Percentiles rank a stretch among this genome's conserved stretches.
Conservation (phyloP, 352 stramenopile species). For the Phytophthora crassamura region DNA sequence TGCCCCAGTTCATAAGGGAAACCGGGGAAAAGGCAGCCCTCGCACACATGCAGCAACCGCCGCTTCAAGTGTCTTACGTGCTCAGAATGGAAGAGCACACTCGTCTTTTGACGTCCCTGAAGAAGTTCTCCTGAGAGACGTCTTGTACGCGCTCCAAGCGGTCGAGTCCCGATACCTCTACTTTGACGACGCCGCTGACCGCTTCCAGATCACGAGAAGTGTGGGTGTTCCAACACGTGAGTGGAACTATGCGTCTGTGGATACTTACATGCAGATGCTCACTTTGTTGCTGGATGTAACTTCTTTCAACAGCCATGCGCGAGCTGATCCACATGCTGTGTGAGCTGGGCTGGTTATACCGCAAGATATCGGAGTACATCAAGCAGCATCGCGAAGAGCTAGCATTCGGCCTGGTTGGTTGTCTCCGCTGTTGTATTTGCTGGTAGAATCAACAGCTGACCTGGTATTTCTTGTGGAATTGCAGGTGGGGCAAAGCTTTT, state of each 20-base stretch:
- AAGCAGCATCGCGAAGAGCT: constrained; percentile 77
- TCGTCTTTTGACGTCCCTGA: constrained; percentile 83
- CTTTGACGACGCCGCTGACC: constrained; percentile 77
- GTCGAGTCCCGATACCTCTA: constrained; percentile 93
- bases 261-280: constrained; percentile 6
- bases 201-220: constrained; percentile 82
- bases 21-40: constrained; percentile 34
- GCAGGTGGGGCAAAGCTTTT: constrained; percentile 90
- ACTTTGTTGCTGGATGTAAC: constrained; percentile 3
- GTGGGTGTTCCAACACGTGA: constrained; percentile 82
- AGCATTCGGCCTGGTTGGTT: constrained; percentile 75
- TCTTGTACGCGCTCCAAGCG: constrained; percentile 93
- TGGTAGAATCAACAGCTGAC: constrained; percentile 16
- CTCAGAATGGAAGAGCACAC: constrained; percentile 5
- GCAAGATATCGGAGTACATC: constrained; percentile 84
- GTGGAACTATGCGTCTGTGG: constrained; percentile 21
- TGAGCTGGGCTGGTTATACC: constrained; percentile 92
- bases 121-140: constrained; percentile 89
- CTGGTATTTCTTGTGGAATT: neutral
- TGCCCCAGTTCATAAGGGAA: constrained; percentile 40
- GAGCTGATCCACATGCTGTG: constrained; percentile 85
- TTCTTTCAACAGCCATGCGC: constrained; percentile 66
- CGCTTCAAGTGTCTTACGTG: neutral
- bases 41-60: constrained; percentile 12
- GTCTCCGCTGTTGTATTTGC: neutral